Conservation (phyloP, 169 alveolate genomes). For the Ichthyophthirius multifiliis region DNA sequence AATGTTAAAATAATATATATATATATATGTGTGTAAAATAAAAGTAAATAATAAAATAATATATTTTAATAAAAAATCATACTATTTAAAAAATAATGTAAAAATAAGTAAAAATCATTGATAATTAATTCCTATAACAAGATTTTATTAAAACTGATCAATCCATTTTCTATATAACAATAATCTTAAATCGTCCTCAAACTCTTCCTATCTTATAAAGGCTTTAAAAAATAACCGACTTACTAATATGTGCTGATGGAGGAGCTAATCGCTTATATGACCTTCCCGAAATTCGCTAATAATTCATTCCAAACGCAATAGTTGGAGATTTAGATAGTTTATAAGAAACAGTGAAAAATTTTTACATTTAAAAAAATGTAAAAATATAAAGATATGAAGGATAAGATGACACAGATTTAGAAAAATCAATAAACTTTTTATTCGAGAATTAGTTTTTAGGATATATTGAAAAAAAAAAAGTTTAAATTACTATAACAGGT, state of each 20-base stretch:
- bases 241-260: background rate
- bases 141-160: too few relatives aligned
- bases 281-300: background rate
- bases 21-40: too few relatives aligned
- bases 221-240: background rate
- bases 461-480: background rate
- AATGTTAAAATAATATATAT: too few relatives aligned
- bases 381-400: background rate
- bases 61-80: too few relatives aligned
- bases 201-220: background rate
- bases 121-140: too few relatives aligned
- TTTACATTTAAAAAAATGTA: background rate
- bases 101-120: too few relatives aligned
- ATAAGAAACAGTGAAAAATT: background rate
- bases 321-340: conserved; percentile 7
- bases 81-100: too few relatives aligned
- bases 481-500: background rate
- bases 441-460: background rate
- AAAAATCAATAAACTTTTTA: background rate
- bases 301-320: background rate
- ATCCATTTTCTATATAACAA: background rate
- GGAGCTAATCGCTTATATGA: background rate
- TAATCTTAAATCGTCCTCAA: background rate
- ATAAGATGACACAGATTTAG: conserved; percentile 2
- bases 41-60: too few relatives aligned